Conservation (phyloP, 805 yeast genomes). For the Wickerhamiella dianesei region DNA sequence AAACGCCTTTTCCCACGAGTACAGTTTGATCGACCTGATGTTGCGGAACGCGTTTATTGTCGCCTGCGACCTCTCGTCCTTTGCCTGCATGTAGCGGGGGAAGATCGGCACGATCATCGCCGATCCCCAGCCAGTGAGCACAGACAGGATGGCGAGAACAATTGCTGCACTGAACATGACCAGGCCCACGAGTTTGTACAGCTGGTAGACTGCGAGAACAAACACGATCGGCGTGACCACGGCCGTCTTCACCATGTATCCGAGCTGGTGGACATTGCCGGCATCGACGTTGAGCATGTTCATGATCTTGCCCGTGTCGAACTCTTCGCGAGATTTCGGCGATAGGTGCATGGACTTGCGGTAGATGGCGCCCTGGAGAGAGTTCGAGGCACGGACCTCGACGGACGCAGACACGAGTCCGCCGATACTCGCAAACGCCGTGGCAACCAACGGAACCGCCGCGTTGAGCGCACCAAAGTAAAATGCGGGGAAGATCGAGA, state of each 20-base stretch:
- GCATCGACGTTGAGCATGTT: conserved; percentile 70
- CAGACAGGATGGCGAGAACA: conserved; percentile 30
- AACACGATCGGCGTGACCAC: conserved; percentile 95
- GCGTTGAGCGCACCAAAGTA: conserved; percentile 7
- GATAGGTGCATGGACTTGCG: conserved; percentile 51
- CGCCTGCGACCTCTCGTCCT: conserved; percentile 62
- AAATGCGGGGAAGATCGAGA: background rate
- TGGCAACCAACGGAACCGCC: conserved; percentile 2
- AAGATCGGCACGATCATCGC: conserved; percentile 40
- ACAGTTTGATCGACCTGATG: conserved; percentile 71
- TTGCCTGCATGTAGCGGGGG: conserved; percentile 75
- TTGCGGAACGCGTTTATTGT: conserved; percentile 81
- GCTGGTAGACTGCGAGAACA: conserved; percentile 56
- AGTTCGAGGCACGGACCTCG: conserved; percentile 1
- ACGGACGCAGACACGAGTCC: conserved; percentile 4
- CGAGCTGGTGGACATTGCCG: conserved; percentile 45
- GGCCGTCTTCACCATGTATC: conserved; percentile 63
- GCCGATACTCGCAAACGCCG: conserved; percentile 3
- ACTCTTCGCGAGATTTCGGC: conserved; percentile 39
- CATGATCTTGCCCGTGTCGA: conserved; percentile 67
- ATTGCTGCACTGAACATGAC: conserved; percentile 88
- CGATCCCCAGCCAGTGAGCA: conserved; percentile 17
- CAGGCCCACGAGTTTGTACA: conserved; percentile 64
- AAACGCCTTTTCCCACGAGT: conserved; percentile 81
- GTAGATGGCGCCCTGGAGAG: conserved; percentile 49